Evolutionary conservation across 2,329 filamentous ascomycete genomes (phyloP), one percentile per base, ranked within the genome.

Genomic region (Ceratocystis harringtonii): DNA sequence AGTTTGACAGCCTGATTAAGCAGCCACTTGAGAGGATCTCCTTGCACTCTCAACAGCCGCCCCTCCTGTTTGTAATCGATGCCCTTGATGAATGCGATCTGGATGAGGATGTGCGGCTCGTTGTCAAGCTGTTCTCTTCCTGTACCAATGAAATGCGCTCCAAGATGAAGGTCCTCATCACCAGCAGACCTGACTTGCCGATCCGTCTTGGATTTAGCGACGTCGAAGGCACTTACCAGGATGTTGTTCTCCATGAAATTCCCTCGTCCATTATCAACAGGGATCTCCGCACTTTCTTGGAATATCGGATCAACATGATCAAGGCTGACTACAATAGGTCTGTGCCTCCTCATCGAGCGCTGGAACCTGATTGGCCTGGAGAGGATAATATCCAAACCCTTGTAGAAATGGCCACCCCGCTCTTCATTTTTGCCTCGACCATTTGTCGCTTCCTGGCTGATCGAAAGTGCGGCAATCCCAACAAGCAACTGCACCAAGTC

Each of bases 241-340:
- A 73, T 63, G 74, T 79, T 0, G 70, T 78, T 50, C 55, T 75
- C 0, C 36, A 74, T 6, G 77, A 76, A 0, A 66, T 78, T 0
- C 58, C 43, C 8, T 68, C 65, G 0, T 55, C 67, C 12, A 6
- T 64, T 0, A 12, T 8, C 1, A 58, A 67, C 32, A 28, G n/a
- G 28, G 36, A 32, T 19, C 65, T 45, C 7, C 0, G 5, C 0
- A 7, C 19, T 55, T 63, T 78, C 3, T 70, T 78, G 0, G 68
- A 79, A 32, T 76, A 79, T 64, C 22, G 30, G 2, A 25, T 57
- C 12, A 17, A 7, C 5, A 22, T 28, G 6, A 57, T 57, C 10
- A 57, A 57, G 52, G 30, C n/a, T 6, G 28, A 30, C 22, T 57
- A 57, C 28, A 57, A 57, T 28, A 15, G n/a, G 17, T 30, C 52